Percentiles rank a stretch among this genome's conserved stretches.
Evolutionary conservation across 257 asterid genomes (phyloP).

Genomic region (Phtheirospermum japonicum): DNA sequence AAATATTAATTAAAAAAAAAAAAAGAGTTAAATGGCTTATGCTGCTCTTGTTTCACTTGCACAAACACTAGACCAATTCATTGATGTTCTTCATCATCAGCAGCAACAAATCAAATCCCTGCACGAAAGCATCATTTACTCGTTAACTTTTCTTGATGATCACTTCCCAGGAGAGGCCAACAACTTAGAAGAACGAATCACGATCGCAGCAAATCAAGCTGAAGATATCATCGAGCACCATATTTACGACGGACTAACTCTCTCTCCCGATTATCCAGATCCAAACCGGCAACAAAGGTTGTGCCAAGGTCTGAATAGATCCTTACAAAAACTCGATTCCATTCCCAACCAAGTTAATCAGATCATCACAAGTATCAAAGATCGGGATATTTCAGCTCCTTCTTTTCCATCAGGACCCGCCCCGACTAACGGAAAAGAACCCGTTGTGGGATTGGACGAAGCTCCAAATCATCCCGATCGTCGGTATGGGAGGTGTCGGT

Average conservation of each 20-base stretch:
- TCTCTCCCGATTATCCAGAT: neutral
- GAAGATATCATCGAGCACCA: conserved; percentile 7
- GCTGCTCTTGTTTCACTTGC: conserved; percentile 10
- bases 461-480: conserved; percentile 23
- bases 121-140: neutral
- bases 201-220: neutral
- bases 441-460: neutral
- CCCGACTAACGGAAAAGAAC: neutral
- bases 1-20: too few relatives aligned
- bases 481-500: conserved; percentile 35
- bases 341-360: neutral
- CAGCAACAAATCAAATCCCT: neutral
- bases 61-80: neutral
- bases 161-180: neutral
- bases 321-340: neutral
- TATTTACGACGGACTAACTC: neutral
- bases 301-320: neutral
- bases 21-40: conserved; percentile 17
- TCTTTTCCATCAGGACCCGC: neutral
- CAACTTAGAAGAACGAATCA: neutral
- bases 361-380: neutral
- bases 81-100: neutral
- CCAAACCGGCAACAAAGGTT: neutral
- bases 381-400: neutral
- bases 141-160: neutral